Evolutionary conservation across 2,329 filamentous ascomycete species (phyloP), one percentile per base, ranked within the genome.

Genomic region (Verticillium zaregamsianum): DNA sequence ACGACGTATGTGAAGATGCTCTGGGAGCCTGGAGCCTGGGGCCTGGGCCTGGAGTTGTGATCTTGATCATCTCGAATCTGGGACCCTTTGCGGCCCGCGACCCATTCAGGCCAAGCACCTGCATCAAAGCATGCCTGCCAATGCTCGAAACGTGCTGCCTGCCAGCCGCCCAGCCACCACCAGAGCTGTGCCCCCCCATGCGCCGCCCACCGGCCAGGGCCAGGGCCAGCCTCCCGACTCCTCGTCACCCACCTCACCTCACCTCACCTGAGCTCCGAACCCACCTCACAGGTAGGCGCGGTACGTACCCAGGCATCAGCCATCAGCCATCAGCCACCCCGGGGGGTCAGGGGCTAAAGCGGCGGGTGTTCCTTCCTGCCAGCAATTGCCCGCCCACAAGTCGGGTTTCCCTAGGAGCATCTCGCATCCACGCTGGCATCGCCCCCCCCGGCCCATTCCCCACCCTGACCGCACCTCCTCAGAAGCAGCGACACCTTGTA

Each of bases 381-480:
- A 33, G 57, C 57, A 58, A 40, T 58, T 45, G 57, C 57, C 45
- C 45, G 45, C 57, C 57, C 57, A 58, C 57, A 58, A 58, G 37
- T 58, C 37, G 25, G 57, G 57, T 58, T 58, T 58, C 57, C 45
- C 23, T 45, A 28, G 37, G 17, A 23, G 9, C 28, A 57, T 35
- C 55, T 35, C 55, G 14, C 54, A 49, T 49, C 45, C 20, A 49
- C 45, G 45, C 45, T 49, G 45, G 45, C 45, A 49, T 49, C 45
- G 45, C 45, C 20, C 45, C 45, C 39, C 45, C 45, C 45, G 55
- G 28, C 15, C 55, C 45, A n/a, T 49, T 49, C 45, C 45, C 45
- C 45, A 49, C 45, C 45, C 45, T 49, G 45, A 49, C 45, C 45
- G 45, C 20, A 49, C 45, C 45, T 49, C 45, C 45, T 49, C 45